Evolutionary conservation across 2,329 filamentous ascomycete genomes (phyloP), one percentile per base, ranked within the genome.

Genomic region (Anisogramma anomala): DNA sequence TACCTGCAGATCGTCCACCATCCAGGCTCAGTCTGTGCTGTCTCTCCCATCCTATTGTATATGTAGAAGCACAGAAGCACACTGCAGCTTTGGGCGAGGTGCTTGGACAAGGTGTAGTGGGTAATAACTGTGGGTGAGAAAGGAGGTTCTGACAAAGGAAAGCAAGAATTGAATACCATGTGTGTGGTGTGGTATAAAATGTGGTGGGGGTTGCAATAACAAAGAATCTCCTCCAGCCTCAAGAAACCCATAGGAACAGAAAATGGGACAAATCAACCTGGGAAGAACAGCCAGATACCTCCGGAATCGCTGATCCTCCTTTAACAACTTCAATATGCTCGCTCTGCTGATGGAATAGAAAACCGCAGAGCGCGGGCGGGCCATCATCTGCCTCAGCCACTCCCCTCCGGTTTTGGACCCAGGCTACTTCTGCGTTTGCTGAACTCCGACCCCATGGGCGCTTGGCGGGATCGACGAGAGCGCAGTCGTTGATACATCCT

Each of bases 21-120:
- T 18, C 18, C 31, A 48, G 49, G 49, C 47, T 20, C 48, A 18
- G 30, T 19, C 17, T 50, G 49, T 48, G 19, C 48, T 22, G 30
- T 19, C 17, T 41, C 14, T 31, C 34, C 41, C 25, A 22, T 33
- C 26, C 33, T 41, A 34, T 45, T 45, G 52, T 53, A 51, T 56
- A 54, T 58, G 51, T 58, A 56, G 56, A 57, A 56, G 40, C 25
- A 33, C 15, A 34, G 34, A 43, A 43, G 40, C 43, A 42, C 43
- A 43, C 32, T 33, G 27, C 35, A 42, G 43, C 34, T 33, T 42
- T 39, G 40, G 27, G 19, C 20, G n/a, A 19, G 19, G 36, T 38
- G 27, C 18, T 28, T 28, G 18, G 18, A 32, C 19, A 38, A 32
- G 31, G 27, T 31, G 36, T 38, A 17, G 28, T 31, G 17, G n/a